Conservation (phyloP, 768 basidiomycete genomes). For the Lactifluus subvellereus region DNA sequence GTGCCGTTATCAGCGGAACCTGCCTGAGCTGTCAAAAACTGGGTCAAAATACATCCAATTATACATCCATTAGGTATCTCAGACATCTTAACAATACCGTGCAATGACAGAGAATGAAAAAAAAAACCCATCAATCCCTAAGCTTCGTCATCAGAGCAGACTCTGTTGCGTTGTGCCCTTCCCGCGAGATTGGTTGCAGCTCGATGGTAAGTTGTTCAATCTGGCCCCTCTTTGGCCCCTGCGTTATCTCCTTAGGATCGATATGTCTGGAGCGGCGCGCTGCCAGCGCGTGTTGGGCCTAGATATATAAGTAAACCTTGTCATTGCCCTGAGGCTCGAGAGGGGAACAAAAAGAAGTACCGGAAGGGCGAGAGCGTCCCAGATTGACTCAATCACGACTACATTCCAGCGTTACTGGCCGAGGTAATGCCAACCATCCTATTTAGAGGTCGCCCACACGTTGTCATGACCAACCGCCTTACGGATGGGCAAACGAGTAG, state of each 20-base stretch:
- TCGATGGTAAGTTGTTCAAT: constrained; percentile 39
- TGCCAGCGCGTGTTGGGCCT: constrained; percentile 21
- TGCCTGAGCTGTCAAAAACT: background rate
- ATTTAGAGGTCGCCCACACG: background rate
- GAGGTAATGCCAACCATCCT: constrained; percentile 22
- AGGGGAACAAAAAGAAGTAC: background rate
- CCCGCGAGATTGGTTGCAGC: constrained; percentile 9
- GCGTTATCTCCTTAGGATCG: constrained; percentile 34
- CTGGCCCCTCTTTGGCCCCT: constrained; percentile 36
- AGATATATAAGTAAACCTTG: background rate
- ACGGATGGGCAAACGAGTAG: background rate
- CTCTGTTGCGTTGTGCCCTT: constrained; percentile 1
- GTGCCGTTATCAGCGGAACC: background rate
- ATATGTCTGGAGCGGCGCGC: constrained; percentile 32
- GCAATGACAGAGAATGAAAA: too few relatives aligned
- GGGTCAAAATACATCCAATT: background rate
- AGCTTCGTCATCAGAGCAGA: constrained; percentile 5
- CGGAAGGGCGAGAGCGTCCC: constrained; percentile 26
- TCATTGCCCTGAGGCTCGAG: background rate
- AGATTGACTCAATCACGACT: constrained; percentile 9
- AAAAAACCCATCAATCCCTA: background rate
- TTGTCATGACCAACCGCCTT: background rate
- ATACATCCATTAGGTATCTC: background rate
- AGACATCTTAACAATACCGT: background rate
- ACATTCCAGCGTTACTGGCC: constrained; percentile 17